Percentiles rank a stretch among this genome's conserved stretches.
phyloP scores from a whole-genome alignment of 495 filamentous ascomycete genomes.

The Cairneyella variabilis region DNA sequence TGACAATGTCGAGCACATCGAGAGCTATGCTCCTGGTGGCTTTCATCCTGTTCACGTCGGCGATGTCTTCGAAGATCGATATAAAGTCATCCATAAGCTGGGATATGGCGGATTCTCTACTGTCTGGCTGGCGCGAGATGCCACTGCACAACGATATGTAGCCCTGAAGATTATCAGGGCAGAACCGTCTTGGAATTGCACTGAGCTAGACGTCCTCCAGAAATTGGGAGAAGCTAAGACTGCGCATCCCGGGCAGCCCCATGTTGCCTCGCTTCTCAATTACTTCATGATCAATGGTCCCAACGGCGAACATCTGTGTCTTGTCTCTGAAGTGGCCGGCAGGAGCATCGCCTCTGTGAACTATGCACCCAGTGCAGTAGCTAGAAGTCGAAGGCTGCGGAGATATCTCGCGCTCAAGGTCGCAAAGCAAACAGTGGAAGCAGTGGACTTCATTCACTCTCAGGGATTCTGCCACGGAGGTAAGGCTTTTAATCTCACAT shows the following conservation, averaged over 20 bases:
- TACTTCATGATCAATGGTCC: background rate
- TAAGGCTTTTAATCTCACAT: too few relatives aligned
- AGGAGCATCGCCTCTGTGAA: too few relatives aligned
- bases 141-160: conserved; percentile 18
- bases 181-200: background rate
- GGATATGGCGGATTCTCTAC: conserved; percentile 42
- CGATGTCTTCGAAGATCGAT: conserved; percentile 38
- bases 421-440: too few relatives aligned
- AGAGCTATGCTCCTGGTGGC: conserved; percentile 31
- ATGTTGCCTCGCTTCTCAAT: background rate
- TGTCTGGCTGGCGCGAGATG: conserved; percentile 36
- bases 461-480: too few relatives aligned
- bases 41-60: conserved; percentile 44
- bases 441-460: too few relatives aligned
- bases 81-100: conserved; percentile 42
- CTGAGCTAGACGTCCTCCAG: conserved; percentile 13
- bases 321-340: too few relatives aligned
- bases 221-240: background rate
- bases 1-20: conserved; percentile 14
- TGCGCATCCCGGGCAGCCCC: background rate
- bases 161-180: conserved; percentile 27
- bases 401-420: too few relatives aligned
- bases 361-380: too few relatives aligned
- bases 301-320: background rate
- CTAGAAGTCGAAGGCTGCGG: too few relatives aligned